Conservation (phyloP, 805 yeast species). For the Ogataea paraovalis region DNA sequence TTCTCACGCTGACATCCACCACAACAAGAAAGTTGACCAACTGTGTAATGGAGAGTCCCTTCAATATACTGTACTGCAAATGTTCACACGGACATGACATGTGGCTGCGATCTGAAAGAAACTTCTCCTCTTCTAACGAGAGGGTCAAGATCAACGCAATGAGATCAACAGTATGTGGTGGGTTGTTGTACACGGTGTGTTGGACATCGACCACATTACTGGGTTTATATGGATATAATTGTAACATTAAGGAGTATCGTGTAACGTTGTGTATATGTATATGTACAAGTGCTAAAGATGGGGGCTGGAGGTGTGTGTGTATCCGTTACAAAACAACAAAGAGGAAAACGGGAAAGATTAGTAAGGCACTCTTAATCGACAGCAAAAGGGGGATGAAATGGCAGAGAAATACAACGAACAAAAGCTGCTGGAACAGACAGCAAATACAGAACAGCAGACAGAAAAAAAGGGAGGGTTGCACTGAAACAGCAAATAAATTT, state of each 20-base stretch:
- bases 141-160: constrained; percentile 1
- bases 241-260: not conserved
- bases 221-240: not conserved
- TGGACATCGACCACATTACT: not conserved
- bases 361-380: too few species aligned
- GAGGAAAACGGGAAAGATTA: too few species aligned
- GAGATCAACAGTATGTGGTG: not conserved
- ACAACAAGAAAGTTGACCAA: constrained; percentile 8
- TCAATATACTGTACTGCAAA: constrained; percentile 6
- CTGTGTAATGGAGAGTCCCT: constrained; percentile 7
- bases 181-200: not conserved
- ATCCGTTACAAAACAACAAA: too few species aligned
- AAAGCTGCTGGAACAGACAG: too few species aligned
- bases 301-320: not conserved
- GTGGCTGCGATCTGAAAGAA: not conserved
- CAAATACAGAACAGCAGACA: not conserved
- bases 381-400: not conserved
- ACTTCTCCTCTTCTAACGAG: not conserved
- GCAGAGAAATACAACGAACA: not conserved
- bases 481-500: too few species aligned
- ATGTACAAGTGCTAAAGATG: not conserved
- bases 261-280: not conserved
- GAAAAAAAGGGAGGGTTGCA: not conserved
- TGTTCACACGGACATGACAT: not conserved
- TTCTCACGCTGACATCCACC: constrained; percentile 1